A percentile compares a stretch with the other conserved stretches of the same genome.
Conservation (phyloP, 805 yeast species). For the Scheffersomyces lignosus region DNA sequence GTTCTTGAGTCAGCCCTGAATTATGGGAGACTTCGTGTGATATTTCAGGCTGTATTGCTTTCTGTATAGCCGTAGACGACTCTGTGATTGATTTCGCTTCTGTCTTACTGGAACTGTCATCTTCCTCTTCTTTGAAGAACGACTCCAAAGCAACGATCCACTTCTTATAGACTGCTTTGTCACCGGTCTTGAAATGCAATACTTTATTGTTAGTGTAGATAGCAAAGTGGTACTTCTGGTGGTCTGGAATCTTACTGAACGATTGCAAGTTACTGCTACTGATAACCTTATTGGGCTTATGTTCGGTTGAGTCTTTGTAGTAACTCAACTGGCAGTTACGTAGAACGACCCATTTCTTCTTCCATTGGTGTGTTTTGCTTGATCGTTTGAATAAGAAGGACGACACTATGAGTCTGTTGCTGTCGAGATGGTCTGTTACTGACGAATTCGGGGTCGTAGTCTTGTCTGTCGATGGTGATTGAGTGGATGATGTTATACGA, state of each 20-base stretch:
- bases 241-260: slow-evolving; percentile 16
- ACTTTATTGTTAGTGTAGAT: slow-evolving; percentile 23
- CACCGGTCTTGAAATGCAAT: slow-evolving; percentile 17
- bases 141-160: slow-evolving; percentile 17
- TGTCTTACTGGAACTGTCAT: background rate
- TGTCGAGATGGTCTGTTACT: slow-evolving; percentile 3
- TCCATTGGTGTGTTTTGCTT: slow-evolving; percentile 36
- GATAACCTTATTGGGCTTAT: slow-evolving; percentile 36
- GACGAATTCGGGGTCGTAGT: background rate
- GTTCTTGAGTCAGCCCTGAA: no score
- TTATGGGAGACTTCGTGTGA: no score
- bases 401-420: slow-evolving; percentile 20
- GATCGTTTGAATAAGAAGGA: slow-evolving; percentile 32
- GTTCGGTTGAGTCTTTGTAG: slow-evolving; percentile 39
- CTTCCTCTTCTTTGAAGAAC: slow-evolving; percentile 7
- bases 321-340: slow-evolving; percentile 38
- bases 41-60: no score
- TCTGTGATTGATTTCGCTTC: background rate
- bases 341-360: slow-evolving; percentile 39
- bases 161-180: slow-evolving; percentile 5
- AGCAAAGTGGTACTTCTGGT: slow-evolving; percentile 17
- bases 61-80: background rate
- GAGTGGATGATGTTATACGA: no score
- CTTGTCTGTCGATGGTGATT: no score
- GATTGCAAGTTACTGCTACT: slow-evolving; percentile 19